Evolutionary conservation across 129 eudicot genomes (phyloP), one percentile per base, ranked within the genome.

Genomic region (Tagetes erecta): DNA sequence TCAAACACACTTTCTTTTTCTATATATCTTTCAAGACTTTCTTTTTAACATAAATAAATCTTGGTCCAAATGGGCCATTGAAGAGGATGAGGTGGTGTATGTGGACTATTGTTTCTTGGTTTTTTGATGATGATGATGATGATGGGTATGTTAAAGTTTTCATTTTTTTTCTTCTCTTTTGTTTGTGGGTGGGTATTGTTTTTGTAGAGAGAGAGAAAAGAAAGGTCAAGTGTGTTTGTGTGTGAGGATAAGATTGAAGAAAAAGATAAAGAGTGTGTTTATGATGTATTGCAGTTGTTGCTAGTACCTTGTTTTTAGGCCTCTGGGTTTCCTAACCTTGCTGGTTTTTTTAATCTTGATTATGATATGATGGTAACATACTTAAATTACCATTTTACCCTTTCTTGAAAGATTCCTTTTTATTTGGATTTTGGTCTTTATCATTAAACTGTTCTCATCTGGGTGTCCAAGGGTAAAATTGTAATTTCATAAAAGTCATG

Each of bases 11-110:
- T 79, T 71, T 73, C 80, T 76, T 70, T 57, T 14, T 72, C 63
- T 78, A 74, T 73, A 77, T 76, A 63, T 64, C 56, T 65, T 83
- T 67, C 31, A 77, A 77, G 70, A 77, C 74, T 73, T 67, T 64
- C 41, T 76, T 71, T 73, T 44, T 52, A 44, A 81, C 88, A 74
- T 77, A 82, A 84, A 74, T 77, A 82, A 84, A 72, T 34, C 82
- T 86, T 80, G 91, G 91, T 88, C 91, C 87, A 86, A 85, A 81
- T 86, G 95, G 91, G 91, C 95, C 95, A 88, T 77, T 88, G 83
- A 76, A 81, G 82, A 76, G 79, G 76, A 57, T 65, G 20, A 60
- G 42, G 44, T 60, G 44, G 87, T 74, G 87, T 78, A 69, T 74
- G 87, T 80, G 84, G 87, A 81, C 84, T 78, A 80, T 84, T 76